Evolutionary conservation across 1,284 basidiomycete genomes (phyloP).

Genomic region (Cerrena zonata): DNA sequence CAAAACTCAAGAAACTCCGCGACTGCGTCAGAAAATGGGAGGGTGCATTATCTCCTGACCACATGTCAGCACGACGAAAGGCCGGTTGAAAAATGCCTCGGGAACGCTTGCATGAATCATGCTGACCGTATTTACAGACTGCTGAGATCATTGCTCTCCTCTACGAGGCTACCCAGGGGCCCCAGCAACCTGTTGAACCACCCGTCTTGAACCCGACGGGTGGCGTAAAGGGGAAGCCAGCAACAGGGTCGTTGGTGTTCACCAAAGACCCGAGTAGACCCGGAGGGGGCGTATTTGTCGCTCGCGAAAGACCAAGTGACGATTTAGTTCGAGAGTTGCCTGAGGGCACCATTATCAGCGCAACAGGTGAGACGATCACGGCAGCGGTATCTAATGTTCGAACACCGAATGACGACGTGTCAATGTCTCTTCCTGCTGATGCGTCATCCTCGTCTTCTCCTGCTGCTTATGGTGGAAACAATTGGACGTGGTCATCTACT

Average conservation of each 20-base stretch:
- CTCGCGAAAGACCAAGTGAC: constrained; percentile 45
- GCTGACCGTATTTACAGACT: constrained; percentile 52
- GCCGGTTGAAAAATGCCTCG: constrained; percentile 38
- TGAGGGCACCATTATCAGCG: constrained; percentile 56
- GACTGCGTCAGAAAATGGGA: constrained; percentile 85
- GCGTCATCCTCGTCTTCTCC: constrained; percentile 13
- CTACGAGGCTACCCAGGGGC: constrained; percentile 84
- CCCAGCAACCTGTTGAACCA: constrained; percentile 49
- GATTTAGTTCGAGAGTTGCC: constrained; percentile 54
- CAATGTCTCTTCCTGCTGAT: constrained; percentile 24
- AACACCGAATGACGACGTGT: constrained; percentile 20
- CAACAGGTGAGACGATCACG: constrained; percentile 46
- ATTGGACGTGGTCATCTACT: background rate
- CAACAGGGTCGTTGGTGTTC: constrained; percentile 57
- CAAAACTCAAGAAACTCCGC: constrained; percentile 70
- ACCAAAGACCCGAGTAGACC: constrained; percentile 70
- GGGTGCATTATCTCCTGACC: constrained; percentile 69
- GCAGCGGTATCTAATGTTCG: constrained; percentile 23
- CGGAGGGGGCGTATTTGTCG: constrained; percentile 81
- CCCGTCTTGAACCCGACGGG: constrained; percentile 69
- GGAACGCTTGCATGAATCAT: constrained; percentile 13
- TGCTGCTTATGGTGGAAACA: constrained; percentile 10
- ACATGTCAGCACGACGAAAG: constrained; percentile 88
- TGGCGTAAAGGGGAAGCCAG: constrained; percentile 58
- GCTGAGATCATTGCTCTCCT: constrained; percentile 87